Evolutionary conservation across 768 basidiomycete species (phyloP).

Genomic region (Favolaschia claudopus): DNA sequence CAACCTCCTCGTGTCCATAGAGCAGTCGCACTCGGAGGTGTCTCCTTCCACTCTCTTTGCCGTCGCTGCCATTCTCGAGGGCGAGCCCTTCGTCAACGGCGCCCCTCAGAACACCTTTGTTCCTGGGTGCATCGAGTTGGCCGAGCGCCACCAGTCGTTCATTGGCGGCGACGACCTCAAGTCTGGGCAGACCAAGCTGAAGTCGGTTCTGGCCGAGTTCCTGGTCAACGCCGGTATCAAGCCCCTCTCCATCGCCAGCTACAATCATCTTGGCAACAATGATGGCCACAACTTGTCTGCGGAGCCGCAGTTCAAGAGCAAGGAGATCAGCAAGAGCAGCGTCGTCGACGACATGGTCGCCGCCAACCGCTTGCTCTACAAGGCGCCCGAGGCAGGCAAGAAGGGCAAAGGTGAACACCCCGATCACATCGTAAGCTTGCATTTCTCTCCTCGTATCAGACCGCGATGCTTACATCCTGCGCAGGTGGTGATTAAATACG

Average conservation of each 20-base stretch:
- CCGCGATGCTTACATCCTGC: not conserved
- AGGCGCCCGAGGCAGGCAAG: conserved; percentile 68
- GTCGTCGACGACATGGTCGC: conserved; percentile 99
- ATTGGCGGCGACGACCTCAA: conserved; percentile 99
- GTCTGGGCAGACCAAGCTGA: conserved; percentile 97
- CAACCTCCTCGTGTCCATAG: conserved; percentile 83
- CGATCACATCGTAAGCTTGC: conserved; percentile 72
- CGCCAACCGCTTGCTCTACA: conserved; percentile 89
- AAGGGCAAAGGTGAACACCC: conserved; percentile 94
- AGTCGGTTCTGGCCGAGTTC: conserved; percentile 97
- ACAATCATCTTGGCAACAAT: conserved; percentile 99
- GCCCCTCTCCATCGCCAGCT: conserved; percentile 94
- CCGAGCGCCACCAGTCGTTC: conserved; percentile 88
- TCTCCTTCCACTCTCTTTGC: conserved; percentile 97
- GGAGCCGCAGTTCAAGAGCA: conserved; percentile 94
- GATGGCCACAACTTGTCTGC: conserved; percentile 93
- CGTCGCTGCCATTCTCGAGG: conserved; percentile 94
- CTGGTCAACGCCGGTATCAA: conserved; percentile 99
- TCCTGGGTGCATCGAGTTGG: conserved; percentile 91
- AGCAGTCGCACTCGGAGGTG: conserved; percentile 88
- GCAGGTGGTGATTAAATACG: conserved; percentile 90
- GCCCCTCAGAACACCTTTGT: conserved; percentile 99
- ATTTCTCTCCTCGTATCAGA: not conserved
- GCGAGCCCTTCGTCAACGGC: conserved; percentile 94
- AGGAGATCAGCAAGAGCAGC: conserved; percentile 97